Conservation (phyloP, 2,329 filamentous ascomycete species). For the Beauveria sp. region DNA sequence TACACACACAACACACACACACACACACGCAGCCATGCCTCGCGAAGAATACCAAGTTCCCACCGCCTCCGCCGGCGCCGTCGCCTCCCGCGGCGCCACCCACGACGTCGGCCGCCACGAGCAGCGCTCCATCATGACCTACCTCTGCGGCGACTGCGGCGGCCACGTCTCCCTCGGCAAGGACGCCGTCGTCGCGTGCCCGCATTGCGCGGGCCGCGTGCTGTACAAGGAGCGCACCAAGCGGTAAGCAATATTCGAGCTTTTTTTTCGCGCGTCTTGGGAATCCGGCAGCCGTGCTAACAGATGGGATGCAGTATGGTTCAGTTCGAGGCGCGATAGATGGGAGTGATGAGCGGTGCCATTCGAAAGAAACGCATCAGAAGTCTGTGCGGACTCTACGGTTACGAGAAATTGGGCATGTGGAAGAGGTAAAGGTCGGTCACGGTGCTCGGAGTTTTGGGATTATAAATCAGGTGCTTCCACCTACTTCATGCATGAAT, state of each 20-base stretch:
- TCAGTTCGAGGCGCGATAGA: conserved; percentile 86
- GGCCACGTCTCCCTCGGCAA: conserved; percentile 31
- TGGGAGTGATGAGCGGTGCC: neutral
- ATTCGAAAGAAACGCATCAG: neutral
- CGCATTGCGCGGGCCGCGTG: conserved; percentile 78
- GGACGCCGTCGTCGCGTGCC: conserved; percentile 42
- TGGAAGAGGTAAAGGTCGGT: neutral
- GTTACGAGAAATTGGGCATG: neutral
- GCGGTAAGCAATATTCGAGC: conserved; percentile 53
- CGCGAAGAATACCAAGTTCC: conserved; percentile 75
- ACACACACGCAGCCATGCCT: conserved; percentile 38
- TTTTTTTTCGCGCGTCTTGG: neutral
- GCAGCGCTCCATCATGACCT: conserved; percentile 29
- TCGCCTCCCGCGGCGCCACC: conserved; percentile 32
- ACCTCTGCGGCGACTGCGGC: conserved; percentile 38
- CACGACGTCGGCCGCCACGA: conserved; percentile 33
- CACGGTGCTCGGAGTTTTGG: conserved; percentile 6
- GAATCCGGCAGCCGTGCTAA: conserved; percentile 14
- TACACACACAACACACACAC: neutral
- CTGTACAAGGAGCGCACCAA: conserved; percentile 97
- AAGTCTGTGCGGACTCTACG: neutral
- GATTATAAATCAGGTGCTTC: conserved; percentile 2
- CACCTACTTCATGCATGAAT: neutral
- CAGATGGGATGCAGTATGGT: conserved; percentile 67
- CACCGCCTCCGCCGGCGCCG: conserved; percentile 38